Conservation (phyloP, 805 yeast genomes). For the Maudiozyma saulgeensis region DNA sequence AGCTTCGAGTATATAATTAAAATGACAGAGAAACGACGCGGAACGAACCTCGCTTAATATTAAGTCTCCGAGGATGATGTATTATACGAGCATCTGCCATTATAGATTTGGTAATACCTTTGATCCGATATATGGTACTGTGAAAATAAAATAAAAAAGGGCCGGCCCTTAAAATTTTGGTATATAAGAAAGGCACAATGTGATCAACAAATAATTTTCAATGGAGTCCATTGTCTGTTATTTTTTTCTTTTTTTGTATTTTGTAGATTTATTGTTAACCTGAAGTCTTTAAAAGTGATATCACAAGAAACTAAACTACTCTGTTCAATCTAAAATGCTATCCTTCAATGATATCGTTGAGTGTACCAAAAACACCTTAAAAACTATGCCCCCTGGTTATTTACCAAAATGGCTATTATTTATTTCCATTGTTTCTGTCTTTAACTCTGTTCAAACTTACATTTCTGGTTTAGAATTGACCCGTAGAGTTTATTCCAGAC, state of each 20-base stretch:
- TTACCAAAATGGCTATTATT: constrained; percentile 73
- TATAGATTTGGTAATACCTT: background rate
- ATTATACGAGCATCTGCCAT: background rate
- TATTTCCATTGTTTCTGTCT: constrained; percentile 80
- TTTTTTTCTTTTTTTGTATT: background rate
- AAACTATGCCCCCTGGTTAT: constrained; percentile 38
- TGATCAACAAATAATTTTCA: background rate
- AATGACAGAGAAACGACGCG: too few species aligned
- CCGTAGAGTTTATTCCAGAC: constrained; percentile 62
- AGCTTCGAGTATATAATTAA: background rate
- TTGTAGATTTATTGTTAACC: background rate
- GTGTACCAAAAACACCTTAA: constrained; percentile 16
- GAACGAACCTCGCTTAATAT: background rate
- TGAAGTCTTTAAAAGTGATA: background rate
- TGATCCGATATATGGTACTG: background rate
- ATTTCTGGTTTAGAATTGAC: constrained; percentile 65
- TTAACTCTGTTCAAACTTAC: constrained; percentile 85
- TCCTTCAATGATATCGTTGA: constrained; percentile 29
- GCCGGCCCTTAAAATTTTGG: background rate
- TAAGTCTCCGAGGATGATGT: background rate
- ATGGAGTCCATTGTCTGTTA: background rate
- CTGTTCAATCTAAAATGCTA: constrained; percentile 15
- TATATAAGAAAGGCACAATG: background rate
- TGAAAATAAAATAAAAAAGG: background rate
- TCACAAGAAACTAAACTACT: background rate